These are phyloP conservation scores for Podila verticillata DNA, from an alignment of 192 early-diverging fungal species.

Conservation along the genomic window DNA sequence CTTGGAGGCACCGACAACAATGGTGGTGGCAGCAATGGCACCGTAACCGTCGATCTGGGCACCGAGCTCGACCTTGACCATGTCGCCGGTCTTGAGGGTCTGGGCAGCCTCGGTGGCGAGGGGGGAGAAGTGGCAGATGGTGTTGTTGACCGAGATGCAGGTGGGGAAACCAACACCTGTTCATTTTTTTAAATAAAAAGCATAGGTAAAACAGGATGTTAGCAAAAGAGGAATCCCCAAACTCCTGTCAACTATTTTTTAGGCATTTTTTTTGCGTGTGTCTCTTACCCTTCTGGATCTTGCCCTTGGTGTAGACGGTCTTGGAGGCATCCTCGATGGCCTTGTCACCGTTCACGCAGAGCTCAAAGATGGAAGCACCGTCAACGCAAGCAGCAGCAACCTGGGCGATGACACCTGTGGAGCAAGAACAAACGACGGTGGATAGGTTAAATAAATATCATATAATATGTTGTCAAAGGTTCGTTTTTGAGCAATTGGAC, in stretches of 20 bases:
- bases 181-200: too few species aligned
- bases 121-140: slow-evolving; percentile 89
- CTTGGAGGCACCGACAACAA: slow-evolving; percentile 85
- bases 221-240: too few species aligned
- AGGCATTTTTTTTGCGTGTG: too few species aligned
- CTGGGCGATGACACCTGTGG: slow-evolving; percentile 72
- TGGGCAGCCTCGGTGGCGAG: slow-evolving; percentile 68
- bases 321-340: slow-evolving; percentile 81
- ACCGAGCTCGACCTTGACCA: slow-evolving; percentile 91
- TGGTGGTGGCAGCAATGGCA: slow-evolving; percentile 81
- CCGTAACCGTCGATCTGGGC: slow-evolving; percentile 94
- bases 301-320: slow-evolving; percentile 83
- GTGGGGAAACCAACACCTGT: slow-evolving; percentile 91
- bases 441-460: background rate
- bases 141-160: slow-evolving; percentile 83
- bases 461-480: too few species aligned
- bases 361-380: slow-evolving; percentile 86
- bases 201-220: too few species aligned
- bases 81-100: slow-evolving; percentile 79
- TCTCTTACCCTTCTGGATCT: slow-evolving; percentile 72
- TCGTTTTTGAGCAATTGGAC: background rate
- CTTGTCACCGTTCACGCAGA: slow-evolving; percentile 90
- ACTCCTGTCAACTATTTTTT: too few species aligned
- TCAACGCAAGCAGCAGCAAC: slow-evolving; percentile 75
- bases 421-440: slow-evolving; percentile 41